Conservation (phyloP, 148 eudicot genomes). For the Vaccinium corymbosum region DNA sequence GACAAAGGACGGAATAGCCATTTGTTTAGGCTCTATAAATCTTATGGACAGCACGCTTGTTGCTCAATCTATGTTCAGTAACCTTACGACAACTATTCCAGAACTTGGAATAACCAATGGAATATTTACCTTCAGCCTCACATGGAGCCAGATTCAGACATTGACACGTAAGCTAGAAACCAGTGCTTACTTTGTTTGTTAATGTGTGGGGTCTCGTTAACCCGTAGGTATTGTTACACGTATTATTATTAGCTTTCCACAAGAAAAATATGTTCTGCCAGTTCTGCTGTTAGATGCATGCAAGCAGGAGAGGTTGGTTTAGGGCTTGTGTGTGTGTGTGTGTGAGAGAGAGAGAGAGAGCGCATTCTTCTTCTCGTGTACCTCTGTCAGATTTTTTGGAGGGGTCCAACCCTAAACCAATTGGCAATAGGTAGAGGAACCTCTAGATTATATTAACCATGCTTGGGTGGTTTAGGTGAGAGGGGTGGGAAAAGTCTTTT, state of each 20-base stretch:
- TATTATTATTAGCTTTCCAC: neutral
- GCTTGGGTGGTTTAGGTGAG: neutral
- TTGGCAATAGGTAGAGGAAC: neutral
- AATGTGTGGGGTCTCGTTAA: neutral
- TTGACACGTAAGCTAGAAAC: slow-evolving; percentile 54
- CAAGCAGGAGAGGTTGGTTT: too few species aligned
- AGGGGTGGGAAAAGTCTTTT: neutral
- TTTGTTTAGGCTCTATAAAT: slow-evolving; percentile 72
- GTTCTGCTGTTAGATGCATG: neutral
- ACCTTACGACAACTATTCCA: slow-evolving; percentile 24
- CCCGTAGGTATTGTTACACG: neutral
- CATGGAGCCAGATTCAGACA: slow-evolving; percentile 64
- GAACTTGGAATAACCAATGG: slow-evolving; percentile 51
- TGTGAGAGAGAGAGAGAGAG: neutral
- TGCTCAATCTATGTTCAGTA: slow-evolving; percentile 42
- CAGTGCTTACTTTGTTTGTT: neutral
- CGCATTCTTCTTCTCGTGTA: neutral
- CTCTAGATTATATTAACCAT: neutral
- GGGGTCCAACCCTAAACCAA: neutral
- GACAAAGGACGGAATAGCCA: slow-evolving; percentile 69
- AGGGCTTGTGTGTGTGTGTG: too few species aligned
- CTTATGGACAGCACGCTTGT: slow-evolving; percentile 59
- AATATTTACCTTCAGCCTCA: slow-evolving; percentile 66
- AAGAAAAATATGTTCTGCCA: neutral
- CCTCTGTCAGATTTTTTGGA: neutral